Conservation (phyloP, 495 filamentous ascomycete genomes). For the Hypoxylon cercidicola region DNA sequence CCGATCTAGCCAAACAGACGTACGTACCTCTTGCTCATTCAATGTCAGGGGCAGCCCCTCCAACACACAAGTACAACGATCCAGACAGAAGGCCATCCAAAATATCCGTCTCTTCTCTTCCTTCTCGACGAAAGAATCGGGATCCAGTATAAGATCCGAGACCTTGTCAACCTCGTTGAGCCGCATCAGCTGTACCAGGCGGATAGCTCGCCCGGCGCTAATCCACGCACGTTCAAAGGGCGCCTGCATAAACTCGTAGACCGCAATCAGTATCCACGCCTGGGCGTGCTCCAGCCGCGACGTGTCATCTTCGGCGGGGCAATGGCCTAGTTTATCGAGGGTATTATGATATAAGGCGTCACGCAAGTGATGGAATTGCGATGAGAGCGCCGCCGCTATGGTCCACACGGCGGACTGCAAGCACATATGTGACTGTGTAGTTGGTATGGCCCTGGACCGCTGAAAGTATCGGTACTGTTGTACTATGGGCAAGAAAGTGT, state of each 20-base stretch:
- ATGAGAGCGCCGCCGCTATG: constrained; percentile 60
- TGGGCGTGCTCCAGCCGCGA: constrained; percentile 57
- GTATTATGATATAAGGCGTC: constrained; percentile 59
- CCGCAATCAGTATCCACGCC: constrained; percentile 63
- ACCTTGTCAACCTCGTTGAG: constrained; percentile 47
- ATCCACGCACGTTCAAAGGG: constrained; percentile 56
- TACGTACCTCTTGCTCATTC: constrained; percentile 24
- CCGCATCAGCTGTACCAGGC: constrained; percentile 56
- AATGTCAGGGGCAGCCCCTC: constrained; percentile 24
- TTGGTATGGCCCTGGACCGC: constrained; percentile 1
- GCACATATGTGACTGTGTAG: constrained; percentile 41
- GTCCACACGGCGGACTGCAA: constrained; percentile 68
- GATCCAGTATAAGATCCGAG: background rate
- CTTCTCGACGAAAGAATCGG: constrained; percentile 43
- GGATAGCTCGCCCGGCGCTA: constrained; percentile 57
- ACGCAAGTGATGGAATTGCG: constrained; percentile 58
- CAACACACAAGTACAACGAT: constrained; percentile 41
- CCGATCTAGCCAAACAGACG: background rate
- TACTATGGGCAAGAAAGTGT: constrained; percentile 12
- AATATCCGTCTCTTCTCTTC: constrained; percentile 59
- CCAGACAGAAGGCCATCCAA: constrained; percentile 60
- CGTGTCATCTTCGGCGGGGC: constrained; percentile 20
- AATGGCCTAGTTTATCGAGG: constrained; percentile 47
- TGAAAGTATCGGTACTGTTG: constrained; percentile 14
- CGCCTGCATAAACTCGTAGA: constrained; percentile 61